Evolutionary conservation across 176 grass and related monocot genomes (phyloP), one percentile per base, ranked within the genome.

Genomic region (Carex littledalei): DNA sequence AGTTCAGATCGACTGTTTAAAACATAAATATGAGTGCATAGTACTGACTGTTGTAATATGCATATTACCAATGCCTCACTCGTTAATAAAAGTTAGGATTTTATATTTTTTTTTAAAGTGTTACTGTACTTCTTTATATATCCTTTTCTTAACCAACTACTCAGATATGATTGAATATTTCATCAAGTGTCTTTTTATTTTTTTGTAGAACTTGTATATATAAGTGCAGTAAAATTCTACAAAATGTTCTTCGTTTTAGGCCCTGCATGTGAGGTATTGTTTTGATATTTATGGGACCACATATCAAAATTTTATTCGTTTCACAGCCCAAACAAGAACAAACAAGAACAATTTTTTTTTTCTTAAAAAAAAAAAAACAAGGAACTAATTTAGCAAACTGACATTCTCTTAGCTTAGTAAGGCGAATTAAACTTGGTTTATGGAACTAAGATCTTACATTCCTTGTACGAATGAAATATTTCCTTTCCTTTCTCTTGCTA

Each of bases 381-480:
- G 2, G 1, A 76, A 53, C 22, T 56, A 24, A 55, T 31, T 32
- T 55, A 78, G 50, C 74, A 50, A 78, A 78, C 50, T 78, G 74
- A 56, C 21, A 78, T 78, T 77, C 54, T 67, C 39, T 62, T 41
- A 41, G 29, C 26, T 85, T 61, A 43, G 11, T 61, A 22, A 49
- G n/a, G 37, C 54, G 3, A 58, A 58, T 85, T 85, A 70, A 74
- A 58, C 84, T 60, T 78, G 39, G 39, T 39, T 86, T 78, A 64
- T 66, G 81, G 81, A 83, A 83, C 81, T 54, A 67, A 67, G 41
- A 68, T 83, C 43, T 83, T 83, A 83, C 56, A 86, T 86, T 86
- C 55, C 56, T 86, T 78, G 84, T 66, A 86, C 69, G 16, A 66
- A 34, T 15, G 26, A 47, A 59, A 67, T 83, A 45, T 45, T 52